Evolutionary conservation across 345 rosid genomes (phyloP).

Genomic region (Odontarrhena argentea): DNA sequence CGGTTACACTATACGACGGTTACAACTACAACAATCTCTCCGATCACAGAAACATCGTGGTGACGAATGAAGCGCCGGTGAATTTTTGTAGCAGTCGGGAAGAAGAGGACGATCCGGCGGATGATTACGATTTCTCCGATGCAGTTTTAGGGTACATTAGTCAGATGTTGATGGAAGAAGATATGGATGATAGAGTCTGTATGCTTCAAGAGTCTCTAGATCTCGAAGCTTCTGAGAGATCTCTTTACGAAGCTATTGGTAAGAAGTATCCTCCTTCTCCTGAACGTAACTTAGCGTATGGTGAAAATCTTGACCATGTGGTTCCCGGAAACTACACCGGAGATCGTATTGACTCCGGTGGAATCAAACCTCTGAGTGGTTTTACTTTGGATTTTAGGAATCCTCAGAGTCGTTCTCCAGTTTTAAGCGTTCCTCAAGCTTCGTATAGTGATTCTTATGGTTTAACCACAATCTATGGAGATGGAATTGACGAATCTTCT

Average conservation of each 20-base stretch:
- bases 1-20: constrained; percentile 49
- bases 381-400: constrained; percentile 37
- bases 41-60: constrained; percentile 27
- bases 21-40: constrained; percentile 40
- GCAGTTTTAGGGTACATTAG: constrained; percentile 74
- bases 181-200: constrained; percentile 72
- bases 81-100: constrained; percentile 31
- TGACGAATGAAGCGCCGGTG: constrained; percentile 2
- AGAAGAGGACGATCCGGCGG: constrained; percentile 52
- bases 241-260: constrained; percentile 86
- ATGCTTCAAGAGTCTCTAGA: constrained; percentile 87
- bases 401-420: constrained; percentile 38
- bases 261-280: constrained; percentile 94
- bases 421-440: constrained; percentile 46
- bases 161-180: constrained; percentile 90
- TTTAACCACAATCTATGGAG: constrained; percentile 39
- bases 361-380: constrained; percentile 41
- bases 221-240: constrained; percentile 85
- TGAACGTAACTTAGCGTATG: constrained; percentile 37
- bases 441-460: constrained; percentile 57
- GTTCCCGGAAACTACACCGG: constrained; percentile 38
- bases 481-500: constrained; percentile 60
- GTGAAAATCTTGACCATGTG: constrained; percentile 42
- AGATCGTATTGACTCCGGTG: constrained; percentile 14
- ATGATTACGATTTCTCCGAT: constrained; percentile 88